phyloP scores from a whole-genome alignment of 352 stramenopile genomes.

The Halophytophthora batemanensis region DNA sequence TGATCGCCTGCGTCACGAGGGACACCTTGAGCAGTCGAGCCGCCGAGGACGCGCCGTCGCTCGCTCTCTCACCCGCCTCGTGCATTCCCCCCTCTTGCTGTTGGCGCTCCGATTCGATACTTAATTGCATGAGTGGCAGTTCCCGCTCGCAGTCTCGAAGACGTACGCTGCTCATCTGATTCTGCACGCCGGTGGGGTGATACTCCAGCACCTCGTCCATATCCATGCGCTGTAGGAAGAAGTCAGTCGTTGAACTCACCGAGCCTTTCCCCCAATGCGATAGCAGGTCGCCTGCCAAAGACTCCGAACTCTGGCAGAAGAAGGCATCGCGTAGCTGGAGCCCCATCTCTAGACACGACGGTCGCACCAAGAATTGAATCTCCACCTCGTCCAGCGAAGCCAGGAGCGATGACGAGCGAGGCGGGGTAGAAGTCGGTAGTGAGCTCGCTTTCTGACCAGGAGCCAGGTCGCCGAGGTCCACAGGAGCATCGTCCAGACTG shows the following conservation, averaged over 20 bases:
- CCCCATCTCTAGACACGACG: slow-evolving; percentile 59
- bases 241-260: slow-evolving; percentile 31
- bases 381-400: slow-evolving; percentile 63
- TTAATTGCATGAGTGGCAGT: slow-evolving; percentile 66
- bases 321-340: slow-evolving; percentile 72
- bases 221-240: slow-evolving; percentile 75
- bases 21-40: slow-evolving; percentile 49
- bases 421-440: not conserved
- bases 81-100: slow-evolving; percentile 9
- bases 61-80: slow-evolving; percentile 13
- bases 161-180: slow-evolving; percentile 74
- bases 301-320: slow-evolving; percentile 37
- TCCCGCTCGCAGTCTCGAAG: slow-evolving; percentile 67
- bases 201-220: slow-evolving; percentile 67
- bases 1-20: slow-evolving; percentile 78
- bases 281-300: slow-evolving; percentile 10
- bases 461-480: slow-evolving; percentile 10
- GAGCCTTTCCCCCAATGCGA: slow-evolving; percentile 15
- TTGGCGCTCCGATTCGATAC: slow-evolving; percentile 47
- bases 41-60: slow-evolving; percentile 11
- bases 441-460: slow-evolving; percentile 10
- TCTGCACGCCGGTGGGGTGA: slow-evolving; percentile 46
- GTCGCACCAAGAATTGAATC: slow-evolving; percentile 68
- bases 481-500: slow-evolving; percentile 32
- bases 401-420: slow-evolving; percentile 28